phyloP scores from a whole-genome alignment of 2,329 filamentous ascomycete genomes.

The Catunica adiposa region DNA sequence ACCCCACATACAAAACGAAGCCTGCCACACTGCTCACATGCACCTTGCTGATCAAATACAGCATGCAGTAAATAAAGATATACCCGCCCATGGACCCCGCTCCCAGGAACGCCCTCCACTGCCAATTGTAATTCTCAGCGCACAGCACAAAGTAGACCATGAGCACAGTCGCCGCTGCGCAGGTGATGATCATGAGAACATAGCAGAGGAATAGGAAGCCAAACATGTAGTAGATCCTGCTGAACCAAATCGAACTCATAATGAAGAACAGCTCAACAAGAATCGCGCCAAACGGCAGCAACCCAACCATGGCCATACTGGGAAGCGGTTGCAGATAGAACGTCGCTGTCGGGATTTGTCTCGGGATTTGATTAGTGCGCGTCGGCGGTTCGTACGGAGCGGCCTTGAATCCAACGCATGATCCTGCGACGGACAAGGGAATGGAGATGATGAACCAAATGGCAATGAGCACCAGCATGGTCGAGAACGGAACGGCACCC shows the following conservation, averaged over 20 bases:
- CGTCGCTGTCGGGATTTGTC: constrained; percentile 74
- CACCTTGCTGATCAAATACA: constrained; percentile 82
- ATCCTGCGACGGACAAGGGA: constrained; percentile 74
- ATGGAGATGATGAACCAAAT: constrained; percentile 98
- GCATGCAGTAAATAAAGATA: constrained; percentile 77
- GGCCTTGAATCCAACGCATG: constrained; percentile 82
- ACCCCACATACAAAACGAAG: constrained; percentile 82
- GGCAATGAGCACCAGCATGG: constrained; percentile 80
- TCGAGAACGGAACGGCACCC: constrained; percentile 87
- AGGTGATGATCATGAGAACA: constrained; percentile 90
- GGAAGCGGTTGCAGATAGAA: constrained; percentile 77
- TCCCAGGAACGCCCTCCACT: constrained; percentile 87
- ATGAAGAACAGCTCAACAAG: constrained; percentile 99
- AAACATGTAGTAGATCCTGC: constrained; percentile 99
- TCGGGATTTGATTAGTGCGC: constrained; percentile 92
- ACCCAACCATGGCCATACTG: constrained; percentile 79
- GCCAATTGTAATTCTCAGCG: constrained; percentile 96
- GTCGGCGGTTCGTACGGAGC: constrained; percentile 59
- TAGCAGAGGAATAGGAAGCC: constrained; percentile 97
- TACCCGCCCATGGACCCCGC: constrained; percentile 82
- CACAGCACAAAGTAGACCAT: constrained; percentile 95
- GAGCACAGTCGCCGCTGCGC: constrained; percentile 77
- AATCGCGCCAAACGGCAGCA: constrained; percentile 89
- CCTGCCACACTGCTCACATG: constrained; percentile 72
- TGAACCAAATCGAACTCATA: constrained; percentile 98